Evolutionary conservation across 2,329 filamentous ascomycete genomes (phyloP), one percentile per base, ranked within the genome.

Genomic region (Fusarium xylarioides): DNA sequence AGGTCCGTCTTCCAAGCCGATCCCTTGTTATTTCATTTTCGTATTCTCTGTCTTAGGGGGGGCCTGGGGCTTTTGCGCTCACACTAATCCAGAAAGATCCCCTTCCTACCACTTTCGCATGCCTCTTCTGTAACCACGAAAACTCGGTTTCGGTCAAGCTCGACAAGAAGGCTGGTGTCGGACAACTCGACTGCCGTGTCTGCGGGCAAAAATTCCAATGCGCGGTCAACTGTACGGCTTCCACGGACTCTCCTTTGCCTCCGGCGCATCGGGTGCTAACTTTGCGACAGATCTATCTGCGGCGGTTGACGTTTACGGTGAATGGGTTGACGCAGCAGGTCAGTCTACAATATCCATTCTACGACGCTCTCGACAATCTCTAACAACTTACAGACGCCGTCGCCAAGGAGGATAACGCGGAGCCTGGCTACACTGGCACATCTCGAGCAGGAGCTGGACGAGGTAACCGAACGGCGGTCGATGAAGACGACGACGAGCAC

Each of bases 81-180:
- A 67, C 47, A 68, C 68, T 76, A 68, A 71, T 46, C 68, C 75
- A 92, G 91, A 84, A 88, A 81, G 93, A 95, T 77, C 89, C 91
- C 44, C 87, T 96, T 23, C 88, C 92, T 7, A 95, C 93, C 6
- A 90, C 90, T n/a, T 99, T 99, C 83, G 94, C 95, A 64, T 99
- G 96, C 81, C 91, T 99, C 50, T 99, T 99, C 85, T 99, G 96
- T 87, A 98, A 98, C 82, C 95, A 98, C 84, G 96, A 98, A 81
- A 96, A 94, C 75, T 94, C 95, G 1, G 93, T 99, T 58, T 89
- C 90, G 34, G 93, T 98, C 75, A 96, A 97, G 83, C 88, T 99
- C 56, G 95, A 99, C 81, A 97, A 97, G 87, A 98, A 98, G 82
- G 87, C 91, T 34, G 94, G 94, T 57, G 89, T 97, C 42, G 96